Evolutionary conservation across 129 eudicot genomes (phyloP).

Genomic region (Helichrysum umbraculigerum): DNA sequence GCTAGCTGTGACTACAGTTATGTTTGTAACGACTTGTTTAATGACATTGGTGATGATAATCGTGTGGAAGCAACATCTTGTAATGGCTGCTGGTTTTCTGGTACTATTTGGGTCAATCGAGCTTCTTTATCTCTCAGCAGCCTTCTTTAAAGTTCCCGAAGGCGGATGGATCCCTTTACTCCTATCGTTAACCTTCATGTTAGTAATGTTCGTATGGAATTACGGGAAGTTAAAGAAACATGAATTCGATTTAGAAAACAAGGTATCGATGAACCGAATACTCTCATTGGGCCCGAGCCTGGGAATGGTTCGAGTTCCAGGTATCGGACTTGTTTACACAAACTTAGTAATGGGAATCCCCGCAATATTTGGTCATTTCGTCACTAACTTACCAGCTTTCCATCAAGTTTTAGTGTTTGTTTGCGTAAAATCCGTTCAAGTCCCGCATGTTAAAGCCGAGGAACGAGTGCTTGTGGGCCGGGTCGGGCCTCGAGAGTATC

Average conservation of each 20-base stretch:
- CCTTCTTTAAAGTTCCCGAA: slow-evolving; percentile 49
- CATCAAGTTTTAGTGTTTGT: slow-evolving; percentile 54
- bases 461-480: slow-evolving; percentile 50
- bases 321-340: slow-evolving; percentile 54
- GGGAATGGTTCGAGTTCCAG: slow-evolving; percentile 56
- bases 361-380: slow-evolving; percentile 49
- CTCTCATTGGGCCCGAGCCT: slow-evolving; percentile 51
- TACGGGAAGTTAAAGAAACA: slow-evolving; percentile 55
- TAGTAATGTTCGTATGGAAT: slow-evolving; percentile 56
- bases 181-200: slow-evolving; percentile 38
- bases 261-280: slow-evolving; percentile 50
- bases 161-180: slow-evolving; percentile 64
- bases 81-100: slow-evolving; percentile 36
- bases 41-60: slow-evolving; percentile 56
- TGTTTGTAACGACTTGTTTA: slow-evolving; percentile 65
- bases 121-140: slow-evolving; percentile 57
- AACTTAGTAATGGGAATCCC: slow-evolving; percentile 47
- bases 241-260: slow-evolving; percentile 52
- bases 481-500: slow-evolving; percentile 46
- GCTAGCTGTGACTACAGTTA: slow-evolving; percentile 51
- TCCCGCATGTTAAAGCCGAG: slow-evolving; percentile 39
- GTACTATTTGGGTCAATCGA: slow-evolving; percentile 52
- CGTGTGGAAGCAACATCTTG: slow-evolving; percentile 48
- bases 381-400: slow-evolving; percentile 58
- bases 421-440: slow-evolving; percentile 49